Evolutionary conservation across 306 rosid species (phyloP).

Genomic region (Sindora glabra): DNA sequence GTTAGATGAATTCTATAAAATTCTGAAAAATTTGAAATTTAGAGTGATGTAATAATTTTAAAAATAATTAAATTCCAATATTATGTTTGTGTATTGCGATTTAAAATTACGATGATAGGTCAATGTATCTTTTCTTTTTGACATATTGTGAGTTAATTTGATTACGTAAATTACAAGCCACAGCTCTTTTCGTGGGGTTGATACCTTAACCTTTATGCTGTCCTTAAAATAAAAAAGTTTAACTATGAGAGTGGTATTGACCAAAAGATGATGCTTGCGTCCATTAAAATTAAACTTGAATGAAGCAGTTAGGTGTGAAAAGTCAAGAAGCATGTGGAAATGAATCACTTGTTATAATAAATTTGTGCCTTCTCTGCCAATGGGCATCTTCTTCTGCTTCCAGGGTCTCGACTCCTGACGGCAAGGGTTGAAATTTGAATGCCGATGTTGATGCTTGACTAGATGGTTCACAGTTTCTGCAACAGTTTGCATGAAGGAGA

Average conservation of each 20-base stretch:
- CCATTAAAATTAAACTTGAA: constrained; percentile 7
- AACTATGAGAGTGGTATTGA: background rate
- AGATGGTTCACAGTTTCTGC: background rate
- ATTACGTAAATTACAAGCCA: no score
- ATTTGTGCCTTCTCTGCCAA: constrained; percentile 12
- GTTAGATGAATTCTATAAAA: no score
- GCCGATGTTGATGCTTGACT: constrained; percentile 19
- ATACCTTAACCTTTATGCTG: background rate
- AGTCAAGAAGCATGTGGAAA: constrained; percentile 21
- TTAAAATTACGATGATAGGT: no score
- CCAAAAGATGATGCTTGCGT: background rate
- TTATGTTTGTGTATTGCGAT: no score
- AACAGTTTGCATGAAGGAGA: background rate
- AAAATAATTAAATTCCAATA: no score
- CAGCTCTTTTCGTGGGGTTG: no score
- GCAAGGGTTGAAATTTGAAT: constrained; percentile 15
- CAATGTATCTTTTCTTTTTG: no score
- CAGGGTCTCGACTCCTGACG: background rate
- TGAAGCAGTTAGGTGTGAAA: constrained; percentile 18
- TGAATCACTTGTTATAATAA: constrained; percentile 17
- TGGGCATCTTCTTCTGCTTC: no score
- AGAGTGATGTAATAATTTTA: no score
- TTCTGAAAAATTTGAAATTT: no score
- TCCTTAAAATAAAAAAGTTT: background rate
- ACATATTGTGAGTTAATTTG: no score